Conservation (phyloP, 2,329 filamentous ascomycete species). For the Thelonectria discophora region DNA sequence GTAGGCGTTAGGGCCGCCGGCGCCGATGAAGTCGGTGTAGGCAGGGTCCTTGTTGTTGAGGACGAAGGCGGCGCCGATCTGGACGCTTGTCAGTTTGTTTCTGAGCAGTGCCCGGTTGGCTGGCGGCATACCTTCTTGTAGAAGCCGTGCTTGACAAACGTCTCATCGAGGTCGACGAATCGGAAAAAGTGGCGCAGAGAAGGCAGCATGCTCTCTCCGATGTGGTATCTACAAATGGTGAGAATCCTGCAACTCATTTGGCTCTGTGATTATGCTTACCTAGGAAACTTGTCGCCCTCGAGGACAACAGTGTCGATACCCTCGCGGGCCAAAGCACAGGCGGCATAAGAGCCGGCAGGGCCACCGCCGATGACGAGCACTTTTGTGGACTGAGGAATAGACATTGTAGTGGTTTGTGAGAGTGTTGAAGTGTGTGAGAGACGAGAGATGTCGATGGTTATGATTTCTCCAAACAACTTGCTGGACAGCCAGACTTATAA, state of each 20-base stretch:
- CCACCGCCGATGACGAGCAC: conserved; percentile 57
- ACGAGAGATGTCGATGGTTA: too few relatives aligned
- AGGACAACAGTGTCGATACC: conserved; percentile 55
- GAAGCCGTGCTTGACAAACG: conserved; percentile 15
- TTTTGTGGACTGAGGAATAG: not conserved
- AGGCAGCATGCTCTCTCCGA: conserved; percentile 17
- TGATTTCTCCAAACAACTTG: too few relatives aligned
- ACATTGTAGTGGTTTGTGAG: not conserved
- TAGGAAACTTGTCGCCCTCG: conserved; percentile 52
- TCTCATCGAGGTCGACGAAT: conserved; percentile 14
- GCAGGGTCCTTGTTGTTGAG: conserved; percentile 45
- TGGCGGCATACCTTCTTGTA: too few relatives aligned
- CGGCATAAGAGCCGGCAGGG: conserved; percentile 56
- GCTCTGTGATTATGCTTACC: not conserved
- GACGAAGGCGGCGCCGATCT: conserved; percentile 49
- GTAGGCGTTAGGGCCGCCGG: conserved; percentile 47
- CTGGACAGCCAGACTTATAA: too few relatives aligned
- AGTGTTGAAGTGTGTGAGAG: too few relatives aligned
- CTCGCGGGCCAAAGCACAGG: conserved; percentile 54
- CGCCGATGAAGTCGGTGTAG: conserved; percentile 53
- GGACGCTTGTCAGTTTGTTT: not conserved
- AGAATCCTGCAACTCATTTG: not conserved
- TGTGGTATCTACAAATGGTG: conserved; percentile 38
- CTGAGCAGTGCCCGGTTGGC: not conserved
- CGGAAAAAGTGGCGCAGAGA: conserved; percentile 13